Evolutionary conservation across 352 stramenopile species (phyloP), one percentile per base, ranked within the genome.

Genomic region (Globisporangium recalcitrans): DNA sequence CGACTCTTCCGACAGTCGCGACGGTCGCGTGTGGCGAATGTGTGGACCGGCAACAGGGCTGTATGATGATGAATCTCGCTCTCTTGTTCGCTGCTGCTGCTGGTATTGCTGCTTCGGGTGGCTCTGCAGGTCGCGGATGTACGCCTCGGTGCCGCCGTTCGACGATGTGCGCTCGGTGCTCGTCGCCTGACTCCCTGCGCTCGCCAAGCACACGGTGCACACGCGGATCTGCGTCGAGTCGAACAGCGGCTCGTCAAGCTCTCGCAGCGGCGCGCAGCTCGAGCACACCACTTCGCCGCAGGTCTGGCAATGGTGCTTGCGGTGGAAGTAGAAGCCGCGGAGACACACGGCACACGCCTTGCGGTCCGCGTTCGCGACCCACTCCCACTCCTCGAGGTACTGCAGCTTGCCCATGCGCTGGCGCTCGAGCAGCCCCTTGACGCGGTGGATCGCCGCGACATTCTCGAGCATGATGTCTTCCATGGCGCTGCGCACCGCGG

Each of bases 201-300:
- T 70, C 4, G 77, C 77, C 63, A 85, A 80, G 64, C 85, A 95
- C 34, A 82, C 46, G 0, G 77, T 78, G 63, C 85, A 95, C 32
- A 94, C 82, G 24, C 85, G 85, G 42, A 94, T 67, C 48, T 80
- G 69, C 1, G 73, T 83, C 11, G 80, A 71, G 26, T 85, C 80
- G n/a, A 74, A 71, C 27, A 90, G 63, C 16, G 81, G 81, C 38
- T 91, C 78, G 8, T 94, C 85, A 1, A 94, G 62, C 31, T 89
- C 76, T 0, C 85, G 81, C 52, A 91, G 61, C 5, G 85, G 85
- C 9, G 83, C 82, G 53, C 85, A 94, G 40, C 47, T 79, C 1
- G 78, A 81, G 65, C 85, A 94, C 29, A 92, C 82, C 4, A 92
- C 83, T 59, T 92, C 83, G 21, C 83, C 83, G 67, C 83, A 92